Base-by-base conservation (phyloP, 2,329 filamentous ascomycete species). In the Chrysoporthe cubensis region DNA sequence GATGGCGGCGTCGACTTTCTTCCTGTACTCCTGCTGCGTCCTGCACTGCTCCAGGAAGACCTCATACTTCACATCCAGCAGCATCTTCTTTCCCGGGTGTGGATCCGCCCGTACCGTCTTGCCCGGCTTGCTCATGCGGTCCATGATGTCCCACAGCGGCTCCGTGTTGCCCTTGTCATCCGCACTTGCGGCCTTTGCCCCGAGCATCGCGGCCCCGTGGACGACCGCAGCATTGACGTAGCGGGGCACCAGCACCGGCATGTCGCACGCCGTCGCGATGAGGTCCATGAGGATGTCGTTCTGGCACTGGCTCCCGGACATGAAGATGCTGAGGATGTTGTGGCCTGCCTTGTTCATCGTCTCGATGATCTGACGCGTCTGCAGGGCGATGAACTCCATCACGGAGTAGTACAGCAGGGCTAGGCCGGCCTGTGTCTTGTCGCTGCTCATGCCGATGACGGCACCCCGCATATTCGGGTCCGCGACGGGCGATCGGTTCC, bases 261-360 rank as follows among this genome's bases (percentile, higher is more conserved):
- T 94, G 73, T 89, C 85, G 80, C 95, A 98, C 0, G 91, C 91
- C 0, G 94, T 96, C 16, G 96, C 94, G 74, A 99, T 91, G 18
- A 99, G 88, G 67, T 89, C 87, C 90, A 99, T 97, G 66, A 99
- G 85, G 69, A 98, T 88, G 44, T 91, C 88, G 79, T 99, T 99
- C 80, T 97, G 94, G 83, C 96, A 99, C 79, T 98, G 96, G 13
- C 93, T 96, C 70, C 96, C 96, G 4, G 93, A 97, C 96, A 99
- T 98, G 87, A 98, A 99, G 80, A 99, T 97, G 71, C 91, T 95
- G 62, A 86, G 89, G 78, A 99, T 94, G 73, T 87, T 84, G 81
- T 99, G 96, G 11, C 96, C 96, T 1, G 93, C 85, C 59, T 87
- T 83, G 84, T 98, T 99, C 94, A 99, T 97, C 46, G 91, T 87